Conservation (phyloP, 257 asterid genomes). For the Perilla frutescens region DNA sequence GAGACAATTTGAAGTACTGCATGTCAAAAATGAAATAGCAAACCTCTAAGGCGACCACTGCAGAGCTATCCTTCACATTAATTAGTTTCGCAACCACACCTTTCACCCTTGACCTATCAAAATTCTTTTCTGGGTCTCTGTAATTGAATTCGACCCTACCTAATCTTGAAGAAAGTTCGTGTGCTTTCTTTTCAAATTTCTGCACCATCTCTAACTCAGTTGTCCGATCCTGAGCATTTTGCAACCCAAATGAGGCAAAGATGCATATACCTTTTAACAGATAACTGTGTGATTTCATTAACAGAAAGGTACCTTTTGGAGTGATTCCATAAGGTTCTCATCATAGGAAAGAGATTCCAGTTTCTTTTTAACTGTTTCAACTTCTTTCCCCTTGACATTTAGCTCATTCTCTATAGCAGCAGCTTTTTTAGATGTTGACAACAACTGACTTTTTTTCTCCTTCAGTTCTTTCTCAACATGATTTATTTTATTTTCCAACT, state of each 20-base stretch:
- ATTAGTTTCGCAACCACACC: slow-evolving; percentile 96
- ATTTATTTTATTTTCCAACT: slow-evolving; percentile 78
- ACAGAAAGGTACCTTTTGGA: slow-evolving; percentile 65
- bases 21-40: slow-evolving; percentile 30
- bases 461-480: slow-evolving; percentile 86
- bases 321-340: slow-evolving; percentile 80
- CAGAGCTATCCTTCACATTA: slow-evolving; percentile 84
- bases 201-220: slow-evolving; percentile 76
- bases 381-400: slow-evolving; percentile 59
- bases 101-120: slow-evolving; percentile 88
- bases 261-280: slow-evolving; percentile 22
- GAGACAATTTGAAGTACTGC: slow-evolving; percentile 25
- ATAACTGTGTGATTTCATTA: slow-evolving; percentile 13
- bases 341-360: slow-evolving; percentile 74
- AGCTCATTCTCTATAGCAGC: slow-evolving; percentile 74
- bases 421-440: slow-evolving; percentile 80
- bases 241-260: slow-evolving; percentile 34
- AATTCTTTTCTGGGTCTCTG: slow-evolving; percentile 75
- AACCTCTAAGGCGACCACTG: slow-evolving; percentile 94
- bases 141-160: slow-evolving; percentile 77
- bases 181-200: slow-evolving; percentile 75
- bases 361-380: slow-evolving; percentile 65
- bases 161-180: slow-evolving; percentile 72
- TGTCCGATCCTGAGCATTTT: slow-evolving; percentile 65
- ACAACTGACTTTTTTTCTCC: slow-evolving; percentile 66